These are phyloP conservation scores for Xylaria sp. DNA, from an alignment of 2,329 filamentous ascomycete species.

Conservation along the genomic window DNA sequence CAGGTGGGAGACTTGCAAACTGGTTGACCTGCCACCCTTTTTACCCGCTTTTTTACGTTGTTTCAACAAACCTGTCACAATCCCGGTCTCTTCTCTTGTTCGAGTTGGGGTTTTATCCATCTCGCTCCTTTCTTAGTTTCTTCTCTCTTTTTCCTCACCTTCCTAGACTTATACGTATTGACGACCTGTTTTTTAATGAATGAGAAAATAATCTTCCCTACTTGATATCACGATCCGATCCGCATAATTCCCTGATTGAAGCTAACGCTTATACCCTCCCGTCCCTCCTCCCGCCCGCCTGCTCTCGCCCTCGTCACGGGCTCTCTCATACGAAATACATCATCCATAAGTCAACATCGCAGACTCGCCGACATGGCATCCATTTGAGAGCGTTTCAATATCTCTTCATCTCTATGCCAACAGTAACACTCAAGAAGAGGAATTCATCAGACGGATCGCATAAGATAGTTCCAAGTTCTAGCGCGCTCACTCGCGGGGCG, in stretches of 20 bases:
- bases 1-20: slow-evolving; percentile 6
- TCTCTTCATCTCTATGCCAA: background rate
- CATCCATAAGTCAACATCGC: slow-evolving; percentile 18
- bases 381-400: slow-evolving; percentile 4
- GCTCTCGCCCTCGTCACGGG: slow-evolving; percentile 1
- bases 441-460: background rate
- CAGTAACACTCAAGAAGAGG: background rate
- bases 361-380: slow-evolving; percentile 15
- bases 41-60: slow-evolving; percentile 25
- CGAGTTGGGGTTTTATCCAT: slow-evolving; percentile 7
- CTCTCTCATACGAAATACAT: background rate
- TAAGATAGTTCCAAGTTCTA: background rate
- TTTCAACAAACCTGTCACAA: slow-evolving; percentile 13
- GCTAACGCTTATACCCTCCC: background rate
- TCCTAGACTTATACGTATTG: background rate
- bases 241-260: slow-evolving; percentile 3
- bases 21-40: slow-evolving; percentile 32
- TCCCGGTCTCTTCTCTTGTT: slow-evolving; percentile 6
- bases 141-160: slow-evolving; percentile 2
- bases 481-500: background rate
- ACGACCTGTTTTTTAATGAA: background rate
- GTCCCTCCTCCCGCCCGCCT: background rate
- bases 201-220: background rate
- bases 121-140: slow-evolving; percentile 1
- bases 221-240: slow-evolving; percentile 4